A percentile compares a stretch with the other conserved stretches of the same genome.
Evolutionary conservation across 805 yeast genomes (phyloP).

Genomic region (Clavispora fructus): DNA sequence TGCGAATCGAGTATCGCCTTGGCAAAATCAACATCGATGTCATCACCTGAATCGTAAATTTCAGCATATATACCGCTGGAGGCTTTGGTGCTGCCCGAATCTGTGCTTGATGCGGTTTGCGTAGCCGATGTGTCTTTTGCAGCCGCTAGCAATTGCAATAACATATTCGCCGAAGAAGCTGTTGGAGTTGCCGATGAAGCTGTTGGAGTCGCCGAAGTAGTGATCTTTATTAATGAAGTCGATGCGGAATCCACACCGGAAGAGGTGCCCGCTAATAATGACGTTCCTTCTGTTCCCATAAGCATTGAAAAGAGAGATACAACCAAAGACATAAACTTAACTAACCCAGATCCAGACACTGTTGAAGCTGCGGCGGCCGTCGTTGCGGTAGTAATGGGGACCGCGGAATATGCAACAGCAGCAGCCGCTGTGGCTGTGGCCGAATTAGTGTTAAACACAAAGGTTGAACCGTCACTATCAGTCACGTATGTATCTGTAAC

Average conservation of each 20-base stretch:
- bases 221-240: no score
- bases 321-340: no score
- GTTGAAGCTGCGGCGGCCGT: conserved; percentile 1
- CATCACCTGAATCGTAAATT: conserved; percentile 16
- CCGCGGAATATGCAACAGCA: background rate
- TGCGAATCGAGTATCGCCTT: conserved; percentile 28
- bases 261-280: no score
- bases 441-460: conserved; percentile 3
- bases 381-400: conserved; percentile 1
- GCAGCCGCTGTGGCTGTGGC: background rate
- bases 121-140: no score
- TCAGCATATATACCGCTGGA: conserved; percentile 13
- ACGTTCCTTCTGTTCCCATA: no score
- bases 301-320: no score
- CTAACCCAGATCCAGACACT: background rate
- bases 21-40: conserved; percentile 24
- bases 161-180: no score
- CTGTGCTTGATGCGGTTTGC: no score
- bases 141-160: no score
- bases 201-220: no score
- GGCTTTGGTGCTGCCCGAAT: background rate
- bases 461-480: conserved; percentile 10
- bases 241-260: no score
- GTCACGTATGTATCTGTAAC: conserved; percentile 10
- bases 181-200: no score